Base-by-base conservation (phyloP, 306 rosid genomes). In the Cercis canadensis region DNA sequence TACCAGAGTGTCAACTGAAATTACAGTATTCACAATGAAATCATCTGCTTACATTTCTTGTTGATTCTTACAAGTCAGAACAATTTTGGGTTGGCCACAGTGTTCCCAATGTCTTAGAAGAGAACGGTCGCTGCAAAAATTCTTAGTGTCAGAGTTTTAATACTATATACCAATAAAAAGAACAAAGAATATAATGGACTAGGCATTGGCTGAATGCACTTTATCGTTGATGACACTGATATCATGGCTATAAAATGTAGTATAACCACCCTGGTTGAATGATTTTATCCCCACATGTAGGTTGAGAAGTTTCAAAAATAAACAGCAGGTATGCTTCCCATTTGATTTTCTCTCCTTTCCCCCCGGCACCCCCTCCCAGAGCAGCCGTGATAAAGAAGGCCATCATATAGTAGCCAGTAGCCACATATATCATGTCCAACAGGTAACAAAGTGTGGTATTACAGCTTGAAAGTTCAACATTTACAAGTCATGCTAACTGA, bases 91-190 rank as follows among this genome's bases (percentile, higher is more conserved):
- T 70, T 93, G 97, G 84, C 98, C 92, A 31, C 86, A 82, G 34
- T 79, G 84, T 73, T 93, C 98, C 98, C 98, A 93, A 56, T 76
- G 88, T 78, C 92, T 87, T 81, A 93, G 78, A 77, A 93, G 96
- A 61, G 82, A 78, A 52, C 87, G 83, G 67, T 82, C 62, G 53
- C 96, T 90, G 90, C 78, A 81, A 67, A 66, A 67, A 62, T 24
- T 68, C 43, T 21, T 7, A 53, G 49, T 2, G 14, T 56, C 17
- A 50, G 6, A 39, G 64, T 60, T 44, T 57, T 7, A 62, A 43
- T 41, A 6, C 7, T 45, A 45, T 43, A 45, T 33, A 44, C 33
- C 47, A 57, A 44, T 10, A 67, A 63, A 24, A 56, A 32, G 15
- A 5, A 70, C 21, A 71, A 13, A 15, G n/a, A 16, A 67, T 15